A percentile compares a stretch with the other conserved stretches of the same genome.
These are phyloP conservation scores for Phaeosphaeriaceae sp. DNA, from an alignment of 2,329 filamentous ascomycete genomes.

Conservation along the genomic window DNA sequence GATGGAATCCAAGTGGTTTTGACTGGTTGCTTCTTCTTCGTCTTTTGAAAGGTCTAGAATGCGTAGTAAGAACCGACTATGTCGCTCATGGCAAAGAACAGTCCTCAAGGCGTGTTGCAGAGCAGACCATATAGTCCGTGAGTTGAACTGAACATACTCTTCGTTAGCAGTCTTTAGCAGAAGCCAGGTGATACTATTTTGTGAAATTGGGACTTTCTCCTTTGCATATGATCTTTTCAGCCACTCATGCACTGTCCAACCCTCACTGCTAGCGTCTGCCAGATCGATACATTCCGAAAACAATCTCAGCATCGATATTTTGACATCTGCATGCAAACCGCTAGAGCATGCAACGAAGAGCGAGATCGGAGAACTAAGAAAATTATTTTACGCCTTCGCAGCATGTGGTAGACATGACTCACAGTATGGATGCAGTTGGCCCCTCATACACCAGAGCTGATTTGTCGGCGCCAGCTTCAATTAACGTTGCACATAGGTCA, in stretches of 20 bases:
- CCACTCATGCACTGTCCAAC: slow-evolving; percentile 21
- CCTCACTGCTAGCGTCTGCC: slow-evolving; percentile 10
- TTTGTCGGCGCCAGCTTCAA: slow-evolving; percentile 18
- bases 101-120: slow-evolving; percentile 17
- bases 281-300: slow-evolving; percentile 23
- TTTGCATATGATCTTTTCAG: slow-evolving; percentile 18
- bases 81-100: slow-evolving; percentile 9
- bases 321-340: slow-evolving; percentile 7
- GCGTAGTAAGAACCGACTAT: slow-evolving; percentile 1
- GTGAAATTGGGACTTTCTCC: slow-evolving; percentile 16
- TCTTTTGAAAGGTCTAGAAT: slow-evolving; percentile 6
- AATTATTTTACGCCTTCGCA: background rate
- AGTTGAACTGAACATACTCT: slow-evolving; percentile 13
- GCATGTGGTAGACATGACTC: background rate
- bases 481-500: slow-evolving; percentile 14
- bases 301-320: slow-evolving; percentile 20
- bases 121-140: slow-evolving; percentile 14
- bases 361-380: slow-evolving; percentile 13
- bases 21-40: background rate
- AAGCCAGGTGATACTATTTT: slow-evolving; percentile 23
- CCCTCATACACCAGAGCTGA: slow-evolving; percentile 21
- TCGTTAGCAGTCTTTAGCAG: slow-evolving; percentile 12
- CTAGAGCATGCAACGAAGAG: slow-evolving; percentile 12
- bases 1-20: slow-evolving; percentile 2
- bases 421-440: slow-evolving; percentile 14